Evolutionary conservation across 345 rosid species (phyloP).

Genomic region (Limnanthes douglasii): DNA sequence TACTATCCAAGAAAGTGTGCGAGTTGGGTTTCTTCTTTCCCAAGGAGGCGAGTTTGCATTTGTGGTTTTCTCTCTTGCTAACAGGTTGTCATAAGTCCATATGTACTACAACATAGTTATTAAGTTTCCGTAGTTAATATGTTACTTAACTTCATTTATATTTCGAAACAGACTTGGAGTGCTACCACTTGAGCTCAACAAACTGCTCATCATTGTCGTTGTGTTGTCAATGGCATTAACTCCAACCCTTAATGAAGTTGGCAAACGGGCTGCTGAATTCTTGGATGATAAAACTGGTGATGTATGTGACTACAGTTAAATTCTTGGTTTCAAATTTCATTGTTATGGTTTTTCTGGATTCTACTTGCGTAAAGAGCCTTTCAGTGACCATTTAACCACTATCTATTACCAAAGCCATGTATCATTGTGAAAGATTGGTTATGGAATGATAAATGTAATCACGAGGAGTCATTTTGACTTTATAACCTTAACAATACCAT

Average conservation of each 20-base stretch:
- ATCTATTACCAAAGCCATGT: no score
- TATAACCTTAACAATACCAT: no score
- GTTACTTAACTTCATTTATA: no score
- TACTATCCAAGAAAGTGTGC: constrained; percentile 70
- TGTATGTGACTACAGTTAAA: constrained; percentile 16
- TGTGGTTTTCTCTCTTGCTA: constrained; percentile 88
- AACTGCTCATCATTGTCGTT: constrained; percentile 89
- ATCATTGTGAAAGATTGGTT: no score
- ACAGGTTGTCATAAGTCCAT: constrained; percentile 34
- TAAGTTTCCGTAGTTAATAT: no score
- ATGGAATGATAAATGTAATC: constrained; percentile 14
- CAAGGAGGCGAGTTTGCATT: constrained; percentile 99
- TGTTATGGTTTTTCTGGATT: no score
- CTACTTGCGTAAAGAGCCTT: no score
- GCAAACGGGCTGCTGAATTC: constrained; percentile 69
- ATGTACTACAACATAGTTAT: no score
- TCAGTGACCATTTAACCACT: no score
- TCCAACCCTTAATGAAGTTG: constrained; percentile 76
- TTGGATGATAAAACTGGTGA: constrained; percentile 40
- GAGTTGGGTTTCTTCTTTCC: constrained; percentile 84
- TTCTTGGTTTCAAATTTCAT: no score
- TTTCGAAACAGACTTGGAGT: constrained; percentile 90
- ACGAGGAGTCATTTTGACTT: no score
- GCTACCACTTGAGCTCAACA: constrained; percentile 94
- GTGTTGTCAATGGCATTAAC: constrained; percentile 96